These are phyloP conservation scores for Parascedosporium putredinis DNA, from an alignment of 2,329 filamentous ascomycete species.

Conservation along the genomic window DNA sequence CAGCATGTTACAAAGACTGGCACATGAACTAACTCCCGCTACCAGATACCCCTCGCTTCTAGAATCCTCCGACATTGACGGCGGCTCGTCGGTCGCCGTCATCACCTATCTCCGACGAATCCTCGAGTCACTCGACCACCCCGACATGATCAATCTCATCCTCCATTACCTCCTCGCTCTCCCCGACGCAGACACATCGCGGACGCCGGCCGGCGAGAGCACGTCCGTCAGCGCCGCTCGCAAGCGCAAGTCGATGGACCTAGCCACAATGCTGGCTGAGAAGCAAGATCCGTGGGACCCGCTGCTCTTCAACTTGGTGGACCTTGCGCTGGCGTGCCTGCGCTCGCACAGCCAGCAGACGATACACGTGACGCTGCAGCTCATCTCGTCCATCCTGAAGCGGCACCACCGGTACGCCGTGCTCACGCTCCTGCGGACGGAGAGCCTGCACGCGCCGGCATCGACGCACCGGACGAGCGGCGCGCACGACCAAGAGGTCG, in stretches of 20 bases:
- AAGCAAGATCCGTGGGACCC: conserved; percentile 65
- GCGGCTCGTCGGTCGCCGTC: conserved; percentile 91
- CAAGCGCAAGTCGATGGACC: conserved; percentile 79
- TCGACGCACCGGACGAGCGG: conserved; percentile 57
- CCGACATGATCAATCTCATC: conserved; percentile 88
- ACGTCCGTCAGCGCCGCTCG: conserved; percentile 58
- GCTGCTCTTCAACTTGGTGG: conserved; percentile 83
- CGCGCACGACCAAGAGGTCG: conserved; percentile 64
- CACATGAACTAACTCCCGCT: neutral
- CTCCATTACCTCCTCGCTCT: conserved; percentile 84
- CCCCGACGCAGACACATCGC: conserved; percentile 36
- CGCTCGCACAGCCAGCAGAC: conserved; percentile 80
- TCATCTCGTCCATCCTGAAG: conserved; percentile 76
- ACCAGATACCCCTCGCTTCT: conserved; percentile 82
- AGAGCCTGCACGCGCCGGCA: conserved; percentile 43
- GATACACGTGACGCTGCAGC: conserved; percentile 75
- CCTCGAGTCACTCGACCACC: conserved; percentile 81
- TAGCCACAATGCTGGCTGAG: conserved; percentile 65
- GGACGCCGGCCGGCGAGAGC: neutral
- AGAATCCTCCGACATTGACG: conserved; percentile 94
- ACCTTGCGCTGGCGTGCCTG: conserved; percentile 78
- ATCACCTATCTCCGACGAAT: conserved; percentile 87
- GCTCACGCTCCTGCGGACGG: conserved; percentile 61
- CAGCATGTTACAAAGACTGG: neutral
- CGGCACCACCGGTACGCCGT: conserved; percentile 83